Evolutionary conservation across 257 asterid genomes (phyloP).

Genomic region (Catharanthus roseus): DNA sequence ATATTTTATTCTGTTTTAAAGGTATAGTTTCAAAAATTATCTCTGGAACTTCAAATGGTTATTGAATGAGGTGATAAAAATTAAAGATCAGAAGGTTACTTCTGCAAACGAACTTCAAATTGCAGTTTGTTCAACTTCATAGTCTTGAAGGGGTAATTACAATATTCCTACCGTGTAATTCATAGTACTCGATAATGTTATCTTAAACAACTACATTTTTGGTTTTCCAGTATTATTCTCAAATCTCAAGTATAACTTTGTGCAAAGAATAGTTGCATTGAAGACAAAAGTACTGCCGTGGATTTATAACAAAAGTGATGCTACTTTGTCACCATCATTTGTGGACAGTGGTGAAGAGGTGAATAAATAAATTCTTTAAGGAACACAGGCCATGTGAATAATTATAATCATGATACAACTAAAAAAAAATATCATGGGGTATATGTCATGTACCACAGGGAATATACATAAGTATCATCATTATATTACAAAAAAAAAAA

Average conservation of each 20-base stretch:
- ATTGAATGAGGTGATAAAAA: not conserved
- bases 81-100: not conserved
- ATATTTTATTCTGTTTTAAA: not conserved
- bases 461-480: not conserved
- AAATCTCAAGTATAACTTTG: not conserved
- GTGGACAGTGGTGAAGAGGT: no score
- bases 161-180: not conserved
- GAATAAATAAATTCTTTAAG: not conserved
- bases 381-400: conserved; percentile 1
- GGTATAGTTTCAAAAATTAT: not conserved
- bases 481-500: not conserved
- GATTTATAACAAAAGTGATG: not conserved
- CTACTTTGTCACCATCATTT: not conserved
- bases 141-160: not conserved
- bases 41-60: not conserved
- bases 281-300: not conserved
- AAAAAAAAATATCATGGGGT: not conserved
- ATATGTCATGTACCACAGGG: not conserved
- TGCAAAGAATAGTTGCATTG: not conserved
- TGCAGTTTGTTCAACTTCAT: no score
- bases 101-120: not conserved
- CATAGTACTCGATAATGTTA: not conserved
- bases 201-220: not conserved
- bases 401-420: not conserved
- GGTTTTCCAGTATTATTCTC: not conserved